Evolutionary conservation across 352 stramenopile species (phyloP).

Genomic region (Blastocystis sp.): DNA sequence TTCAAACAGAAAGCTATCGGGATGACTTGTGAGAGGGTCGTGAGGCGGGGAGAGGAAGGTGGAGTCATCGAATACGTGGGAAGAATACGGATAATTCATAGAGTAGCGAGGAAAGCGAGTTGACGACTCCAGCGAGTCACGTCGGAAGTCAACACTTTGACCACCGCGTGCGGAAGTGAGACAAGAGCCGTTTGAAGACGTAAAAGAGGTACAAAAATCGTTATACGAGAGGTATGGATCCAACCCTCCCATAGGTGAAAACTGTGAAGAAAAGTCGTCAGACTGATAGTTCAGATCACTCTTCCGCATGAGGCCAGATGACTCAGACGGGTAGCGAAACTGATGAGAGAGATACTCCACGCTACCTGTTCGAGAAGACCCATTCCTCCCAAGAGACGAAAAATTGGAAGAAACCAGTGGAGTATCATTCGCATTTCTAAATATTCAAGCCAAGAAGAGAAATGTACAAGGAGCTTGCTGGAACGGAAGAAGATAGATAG

Average conservation of each 20-base stretch:
- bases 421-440: neutral
- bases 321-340: neutral
- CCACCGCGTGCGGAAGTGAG: neutral
- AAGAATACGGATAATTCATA: neutral
- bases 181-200: neutral
- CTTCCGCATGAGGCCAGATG: neutral
- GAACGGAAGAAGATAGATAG: neutral
- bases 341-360: neutral
- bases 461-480: neutral
- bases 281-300: neutral
- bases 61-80: neutral
- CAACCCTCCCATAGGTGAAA: neutral
- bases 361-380: neutral
- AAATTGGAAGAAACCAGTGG: neutral
- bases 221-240: neutral
- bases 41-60: neutral
- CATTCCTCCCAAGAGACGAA: neutral
- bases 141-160: neutral
- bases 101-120: neutral
- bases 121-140: neutral
- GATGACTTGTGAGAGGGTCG: neutral
- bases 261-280: neutral
- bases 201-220: neutral
- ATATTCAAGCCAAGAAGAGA: neutral
- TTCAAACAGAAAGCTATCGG: slow-evolving; percentile 26